Percentiles rank a stretch among this genome's conserved stretches.
These are phyloP conservation scores for Pleurostoma richardsiae DNA, from an alignment of 2,329 filamentous ascomycete species.

Conservation along the genomic window DNA sequence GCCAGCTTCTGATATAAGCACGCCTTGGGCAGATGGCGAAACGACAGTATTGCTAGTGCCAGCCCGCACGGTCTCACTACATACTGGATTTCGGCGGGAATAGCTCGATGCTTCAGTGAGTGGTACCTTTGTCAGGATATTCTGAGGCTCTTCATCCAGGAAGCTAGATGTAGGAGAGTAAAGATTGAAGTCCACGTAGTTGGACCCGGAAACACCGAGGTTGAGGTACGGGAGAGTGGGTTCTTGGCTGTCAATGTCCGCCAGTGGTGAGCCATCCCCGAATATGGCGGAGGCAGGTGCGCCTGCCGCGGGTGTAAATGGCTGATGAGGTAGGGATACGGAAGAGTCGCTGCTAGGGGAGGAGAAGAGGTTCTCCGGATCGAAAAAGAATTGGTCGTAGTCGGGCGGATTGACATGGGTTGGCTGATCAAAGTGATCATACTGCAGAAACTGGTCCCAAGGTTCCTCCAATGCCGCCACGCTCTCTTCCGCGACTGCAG, in stretches of 20 bases:
- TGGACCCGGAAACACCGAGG: constrained; percentile 25
- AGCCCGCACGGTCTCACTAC: too few species aligned
- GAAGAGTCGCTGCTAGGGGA: constrained; percentile 28
- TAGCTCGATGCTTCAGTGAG: too few species aligned
- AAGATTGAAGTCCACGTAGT: constrained; percentile 52
- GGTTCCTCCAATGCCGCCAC: background rate
- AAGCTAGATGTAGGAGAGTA: constrained; percentile 45
- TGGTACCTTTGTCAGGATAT: constrained; percentile 3
- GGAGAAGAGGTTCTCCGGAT: constrained; percentile 35
- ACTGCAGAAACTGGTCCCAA: constrained; percentile 22
- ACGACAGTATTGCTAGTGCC: too few species aligned
- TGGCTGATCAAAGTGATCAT: constrained; percentile 37
- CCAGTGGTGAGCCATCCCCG: background rate
- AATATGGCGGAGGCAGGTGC: constrained; percentile 1
- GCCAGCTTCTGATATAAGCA: too few species aligned
- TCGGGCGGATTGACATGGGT: constrained; percentile 24
- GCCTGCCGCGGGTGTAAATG: constrained; percentile 16
- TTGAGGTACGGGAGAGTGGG: constrained; percentile 35
- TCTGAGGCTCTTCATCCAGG: constrained; percentile 40
- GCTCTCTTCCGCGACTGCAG: background rate
- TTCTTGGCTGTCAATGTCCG: constrained; percentile 11
- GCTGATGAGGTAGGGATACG: constrained; percentile 25
- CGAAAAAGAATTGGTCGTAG: constrained; percentile 38
- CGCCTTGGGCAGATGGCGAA: too few species aligned
- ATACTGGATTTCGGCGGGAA: too few species aligned